These are phyloP conservation scores for Volvox africanus DNA, from an alignment of 139 green algal genomes.

Conservation along the genomic window DNA sequence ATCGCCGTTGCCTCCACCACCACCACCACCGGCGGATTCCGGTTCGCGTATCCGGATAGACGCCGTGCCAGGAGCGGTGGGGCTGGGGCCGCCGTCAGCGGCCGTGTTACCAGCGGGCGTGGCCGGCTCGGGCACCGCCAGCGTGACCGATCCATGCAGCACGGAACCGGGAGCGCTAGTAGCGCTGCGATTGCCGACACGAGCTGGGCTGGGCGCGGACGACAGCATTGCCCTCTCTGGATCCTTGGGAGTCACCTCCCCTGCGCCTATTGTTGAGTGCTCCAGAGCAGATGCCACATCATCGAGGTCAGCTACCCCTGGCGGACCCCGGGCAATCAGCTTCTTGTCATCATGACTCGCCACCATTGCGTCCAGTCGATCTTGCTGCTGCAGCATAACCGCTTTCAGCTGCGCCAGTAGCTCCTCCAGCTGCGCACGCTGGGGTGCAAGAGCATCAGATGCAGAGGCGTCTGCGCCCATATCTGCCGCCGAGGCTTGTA, in stretches of 20 bases:
- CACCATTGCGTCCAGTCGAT: constrained; percentile 27
- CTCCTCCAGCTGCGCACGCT: constrained; percentile 39
- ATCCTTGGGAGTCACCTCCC: not conserved
- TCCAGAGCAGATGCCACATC: not conserved
- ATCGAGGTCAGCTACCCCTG: not conserved
- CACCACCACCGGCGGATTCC: not conserved
- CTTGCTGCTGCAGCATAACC: constrained; percentile 1
- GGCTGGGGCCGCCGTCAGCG: not conserved
- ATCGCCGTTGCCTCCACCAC: not conserved
- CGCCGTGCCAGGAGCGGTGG: not conserved
- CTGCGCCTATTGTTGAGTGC: not conserved
- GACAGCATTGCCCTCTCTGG: not conserved
- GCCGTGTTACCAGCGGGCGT: not conserved
- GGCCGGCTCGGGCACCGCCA: not conserved
- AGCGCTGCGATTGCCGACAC: not conserved
- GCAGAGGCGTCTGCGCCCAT: not conserved
- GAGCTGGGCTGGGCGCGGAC: not conserved
- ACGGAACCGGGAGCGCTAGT: not conserved
- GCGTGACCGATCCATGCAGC: not conserved
- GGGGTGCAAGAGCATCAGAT: constrained; percentile 12
- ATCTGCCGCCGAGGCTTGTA: not conserved
- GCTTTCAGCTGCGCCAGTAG: constrained; percentile 7
- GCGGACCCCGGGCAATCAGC: not conserved
- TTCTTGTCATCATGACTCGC: not conserved
- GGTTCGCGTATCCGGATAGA: not conserved